Percentiles rank a stretch among this genome's conserved stretches.
These are phyloP conservation scores for Eutypa lata DNA, from an alignment of 2,329 filamentous ascomycete species.

Conservation along the genomic window DNA sequence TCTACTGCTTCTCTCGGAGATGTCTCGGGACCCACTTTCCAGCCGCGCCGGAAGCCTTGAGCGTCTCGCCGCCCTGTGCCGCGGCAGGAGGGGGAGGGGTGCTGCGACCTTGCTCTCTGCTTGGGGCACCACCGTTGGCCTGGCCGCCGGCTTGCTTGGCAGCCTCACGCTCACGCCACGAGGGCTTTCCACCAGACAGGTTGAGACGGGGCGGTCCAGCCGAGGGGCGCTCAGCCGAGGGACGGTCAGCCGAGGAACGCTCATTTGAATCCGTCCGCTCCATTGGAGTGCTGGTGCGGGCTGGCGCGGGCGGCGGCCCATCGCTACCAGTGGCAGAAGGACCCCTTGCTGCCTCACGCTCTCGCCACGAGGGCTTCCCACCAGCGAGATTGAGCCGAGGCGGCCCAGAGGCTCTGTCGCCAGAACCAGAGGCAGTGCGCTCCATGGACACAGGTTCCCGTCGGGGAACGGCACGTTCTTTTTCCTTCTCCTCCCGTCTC, in stretches of 20 bases:
- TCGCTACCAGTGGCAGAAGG: slow-evolving; percentile 25
- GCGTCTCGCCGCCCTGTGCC: slow-evolving; percentile 38
- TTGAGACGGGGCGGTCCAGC: slow-evolving; percentile 54
- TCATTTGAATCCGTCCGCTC: slow-evolving; percentile 25
- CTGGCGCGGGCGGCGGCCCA: slow-evolving; percentile 3
- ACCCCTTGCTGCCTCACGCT: slow-evolving; percentile 54
- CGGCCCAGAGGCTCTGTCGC: slow-evolving; percentile 45
- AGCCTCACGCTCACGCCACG: slow-evolving; percentile 73
- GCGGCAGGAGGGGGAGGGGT: slow-evolving; percentile 4
- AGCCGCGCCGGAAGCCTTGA: slow-evolving; percentile 50
- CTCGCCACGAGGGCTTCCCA: slow-evolving; percentile 56
- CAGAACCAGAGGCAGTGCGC: slow-evolving; percentile 46
- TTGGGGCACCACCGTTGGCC: slow-evolving; percentile 24
- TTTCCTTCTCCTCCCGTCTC: slow-evolving; percentile 63
- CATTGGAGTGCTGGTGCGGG: slow-evolving; percentile 23
- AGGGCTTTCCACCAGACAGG: slow-evolving; percentile 60
- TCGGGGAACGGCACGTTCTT: slow-evolving; percentile 33
- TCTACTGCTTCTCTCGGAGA: slow-evolving; percentile 34
- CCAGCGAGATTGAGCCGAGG: slow-evolving; percentile 54
- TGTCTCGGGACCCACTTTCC: slow-evolving; percentile 59
- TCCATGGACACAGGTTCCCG: slow-evolving; percentile 37
- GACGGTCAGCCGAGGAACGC: slow-evolving; percentile 15
- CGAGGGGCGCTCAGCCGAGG: no score
- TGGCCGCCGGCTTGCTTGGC: slow-evolving; percentile 36
- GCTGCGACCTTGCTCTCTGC: slow-evolving; percentile 4